A percentile compares a stretch with the other conserved stretches of the same genome.
Conservation (phyloP, 257 asterid species). For the Paraleonurus japonicus region DNA sequence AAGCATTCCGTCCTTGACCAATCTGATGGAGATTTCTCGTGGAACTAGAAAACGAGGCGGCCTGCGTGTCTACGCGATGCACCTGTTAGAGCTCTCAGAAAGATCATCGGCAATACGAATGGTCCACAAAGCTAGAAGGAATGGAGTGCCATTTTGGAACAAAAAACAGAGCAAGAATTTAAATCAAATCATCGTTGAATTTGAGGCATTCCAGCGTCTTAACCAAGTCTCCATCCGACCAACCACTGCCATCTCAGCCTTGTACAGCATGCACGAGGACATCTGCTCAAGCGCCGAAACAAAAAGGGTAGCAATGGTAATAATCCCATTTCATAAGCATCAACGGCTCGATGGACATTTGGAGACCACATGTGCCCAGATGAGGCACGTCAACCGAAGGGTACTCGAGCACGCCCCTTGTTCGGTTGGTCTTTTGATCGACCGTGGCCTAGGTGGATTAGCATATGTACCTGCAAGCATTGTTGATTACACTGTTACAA, state of each 20-base stretch:
- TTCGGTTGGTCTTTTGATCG: constrained; percentile 48
- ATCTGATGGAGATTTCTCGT: constrained; percentile 56
- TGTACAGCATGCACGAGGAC: constrained; percentile 54
- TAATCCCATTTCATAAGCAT: constrained; percentile 57
- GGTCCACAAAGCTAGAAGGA: constrained; percentile 58
- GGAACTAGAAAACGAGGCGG: constrained; percentile 47
- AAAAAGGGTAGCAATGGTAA: constrained; percentile 35
- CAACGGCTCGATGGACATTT: constrained; percentile 47
- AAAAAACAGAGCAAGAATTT: constrained; percentile 23
- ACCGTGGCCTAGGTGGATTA: constrained; percentile 55
- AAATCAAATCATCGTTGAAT: constrained; percentile 46
- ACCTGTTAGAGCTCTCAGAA: constrained; percentile 58
- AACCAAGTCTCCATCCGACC: constrained; percentile 53
- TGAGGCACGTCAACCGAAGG: constrained; percentile 37
- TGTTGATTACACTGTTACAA: constrained; percentile 36
- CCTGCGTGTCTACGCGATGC: constrained; percentile 62
- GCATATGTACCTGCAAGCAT: constrained; percentile 52
- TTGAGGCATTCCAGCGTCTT: constrained; percentile 50
- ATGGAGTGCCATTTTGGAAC: constrained; percentile 57
- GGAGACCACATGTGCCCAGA: constrained; percentile 43
- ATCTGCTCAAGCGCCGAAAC: constrained; percentile 38
- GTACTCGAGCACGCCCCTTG: constrained; percentile 48
- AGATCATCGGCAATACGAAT: constrained; percentile 54
- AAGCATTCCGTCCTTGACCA: constrained; percentile 45
- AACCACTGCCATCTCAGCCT: constrained; percentile 49